phyloP scores from a whole-genome alignment of 1,284 basidiomycete genomes.

The Serendipita sp. region DNA sequence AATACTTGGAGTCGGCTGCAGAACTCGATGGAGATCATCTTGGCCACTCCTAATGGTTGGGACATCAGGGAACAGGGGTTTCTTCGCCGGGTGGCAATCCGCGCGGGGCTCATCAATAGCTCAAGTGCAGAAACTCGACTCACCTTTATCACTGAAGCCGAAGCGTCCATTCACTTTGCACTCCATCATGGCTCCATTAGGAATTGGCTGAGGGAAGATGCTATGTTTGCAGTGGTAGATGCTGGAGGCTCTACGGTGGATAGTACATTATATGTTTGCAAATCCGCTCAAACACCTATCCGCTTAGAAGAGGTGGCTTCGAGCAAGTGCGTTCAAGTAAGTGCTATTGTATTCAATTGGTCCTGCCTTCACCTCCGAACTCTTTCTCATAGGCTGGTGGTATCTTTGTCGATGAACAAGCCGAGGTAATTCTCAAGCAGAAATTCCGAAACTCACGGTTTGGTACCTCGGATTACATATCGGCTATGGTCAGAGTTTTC shows the following conservation, averaged over 20 bases:
- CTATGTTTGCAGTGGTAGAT: slow-evolving; percentile 34
- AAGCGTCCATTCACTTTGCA: slow-evolving; percentile 16
- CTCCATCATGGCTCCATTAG: slow-evolving; percentile 26
- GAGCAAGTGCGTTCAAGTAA: slow-evolving; percentile 20
- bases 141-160: neutral
- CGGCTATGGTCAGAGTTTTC: neutral
- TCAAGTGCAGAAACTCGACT: slow-evolving; percentile 24
- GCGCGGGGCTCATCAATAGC: neutral
- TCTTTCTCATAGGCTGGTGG: slow-evolving; percentile 1
- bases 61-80: slow-evolving; percentile 1
- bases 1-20: neutral
- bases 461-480: neutral
- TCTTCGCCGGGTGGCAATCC: neutral
- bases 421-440: neutral
- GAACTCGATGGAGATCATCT: neutral
- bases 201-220: slow-evolving; percentile 19
- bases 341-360: neutral
- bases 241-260: slow-evolving; percentile 24
- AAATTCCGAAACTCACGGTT: neutral
- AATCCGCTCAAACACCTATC: neutral
- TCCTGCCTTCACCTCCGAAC: neutral
- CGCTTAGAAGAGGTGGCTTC: slow-evolving; percentile 6
- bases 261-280: slow-evolving; percentile 6
- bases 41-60: slow-evolving; percentile 12
- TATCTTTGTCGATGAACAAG: neutral